phyloP scores from a whole-genome alignment of 2,329 filamentous ascomycete species.

The Talaromyces sp. region DNA sequence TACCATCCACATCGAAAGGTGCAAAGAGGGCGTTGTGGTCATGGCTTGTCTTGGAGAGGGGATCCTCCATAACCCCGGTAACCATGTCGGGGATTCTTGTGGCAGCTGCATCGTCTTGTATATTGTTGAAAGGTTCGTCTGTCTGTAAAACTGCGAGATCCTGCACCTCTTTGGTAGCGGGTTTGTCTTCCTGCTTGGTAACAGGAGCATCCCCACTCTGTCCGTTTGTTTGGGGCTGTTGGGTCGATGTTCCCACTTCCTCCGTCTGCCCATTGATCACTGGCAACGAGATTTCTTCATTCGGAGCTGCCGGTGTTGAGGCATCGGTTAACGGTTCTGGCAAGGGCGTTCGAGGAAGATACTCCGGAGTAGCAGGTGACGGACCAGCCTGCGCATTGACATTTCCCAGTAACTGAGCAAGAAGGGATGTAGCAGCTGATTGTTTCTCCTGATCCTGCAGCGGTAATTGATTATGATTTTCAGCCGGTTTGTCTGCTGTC shows the following conservation, averaged over 20 bases:
- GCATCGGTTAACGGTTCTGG: constrained; percentile 15
- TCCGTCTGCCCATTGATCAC: not conserved
- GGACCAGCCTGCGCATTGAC: constrained; percentile 26
- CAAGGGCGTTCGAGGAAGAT: constrained; percentile 13
- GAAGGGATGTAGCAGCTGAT: constrained; percentile 37
- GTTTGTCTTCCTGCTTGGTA: constrained; percentile 5
- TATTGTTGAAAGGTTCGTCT: not conserved
- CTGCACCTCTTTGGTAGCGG: not conserved
- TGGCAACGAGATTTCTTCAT: constrained; percentile 5
- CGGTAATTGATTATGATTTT: constrained; percentile 24
- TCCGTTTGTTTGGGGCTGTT: not conserved
- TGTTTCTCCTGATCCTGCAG: constrained; percentile 32
- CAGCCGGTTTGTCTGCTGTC: constrained; percentile 24
- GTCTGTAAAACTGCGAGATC: not conserved
- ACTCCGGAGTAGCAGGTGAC: constrained; percentile 17
- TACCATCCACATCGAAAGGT: constrained; percentile 30
- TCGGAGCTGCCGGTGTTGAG: constrained; percentile 9
- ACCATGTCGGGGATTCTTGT: constrained; percentile 22
- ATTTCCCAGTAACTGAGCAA: constrained; percentile 37
- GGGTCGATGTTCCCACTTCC: not conserved
- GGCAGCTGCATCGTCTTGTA: not conserved
- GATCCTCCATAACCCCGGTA: constrained; percentile 30
- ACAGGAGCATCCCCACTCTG: not conserved
- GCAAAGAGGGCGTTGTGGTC: constrained; percentile 33
- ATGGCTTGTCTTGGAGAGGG: constrained; percentile 26